Base-by-base conservation (phyloP, 2,329 filamentous ascomycete genomes). In the Xylariaceae sp. region DNA sequence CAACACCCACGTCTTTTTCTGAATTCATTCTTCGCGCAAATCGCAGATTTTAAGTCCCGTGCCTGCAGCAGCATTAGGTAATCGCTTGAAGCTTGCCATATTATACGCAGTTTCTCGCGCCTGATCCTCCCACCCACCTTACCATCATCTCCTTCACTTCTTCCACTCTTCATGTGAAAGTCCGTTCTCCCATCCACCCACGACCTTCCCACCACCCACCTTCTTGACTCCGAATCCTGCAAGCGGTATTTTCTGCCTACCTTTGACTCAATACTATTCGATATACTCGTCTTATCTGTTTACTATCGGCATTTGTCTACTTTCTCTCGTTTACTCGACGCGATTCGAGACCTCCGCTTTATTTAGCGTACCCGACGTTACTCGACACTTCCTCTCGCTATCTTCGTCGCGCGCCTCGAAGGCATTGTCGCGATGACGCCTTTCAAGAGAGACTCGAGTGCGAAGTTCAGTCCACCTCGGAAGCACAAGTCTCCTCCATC, bases 401-500 rank as follows among this genome's bases (percentile, higher is more conserved):
- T 8, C 34, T 13, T 49, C 37, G 10, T 35, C 13, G 13, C 7
- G 11, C 35, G 49, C 18, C 5, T 3, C 7, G 30, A 42, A 49
- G 35, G 4, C 10, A 51, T 18, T 42, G 49, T 13, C 62, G 61
- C 53, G 39, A 72, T 72, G 69, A 57, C 69, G 42, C 65, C 67
- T 42, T 63, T 63, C 51, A 68, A 68, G 35, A 64, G 62, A n/a
- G 71, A 71, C 55, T 70, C 71, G 1, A 54, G 64, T 2, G 59
- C 71, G 17, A 71, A 70, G 63, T 62, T 72, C 48, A 65, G 70
- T 30, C 70, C 67, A 56, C 64, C 57, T 11, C 64, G 65, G 7
- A 56, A 60, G 4, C 56, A 67, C 42, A 72, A 72, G 70, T 71
- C 71, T 3, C 70, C 71, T 13, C 70, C 71, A 48, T 62, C 57